Evolutionary conservation across 106 monocot genomes (phyloP).

Genomic region (Acanthochlamys bracteata): DNA sequence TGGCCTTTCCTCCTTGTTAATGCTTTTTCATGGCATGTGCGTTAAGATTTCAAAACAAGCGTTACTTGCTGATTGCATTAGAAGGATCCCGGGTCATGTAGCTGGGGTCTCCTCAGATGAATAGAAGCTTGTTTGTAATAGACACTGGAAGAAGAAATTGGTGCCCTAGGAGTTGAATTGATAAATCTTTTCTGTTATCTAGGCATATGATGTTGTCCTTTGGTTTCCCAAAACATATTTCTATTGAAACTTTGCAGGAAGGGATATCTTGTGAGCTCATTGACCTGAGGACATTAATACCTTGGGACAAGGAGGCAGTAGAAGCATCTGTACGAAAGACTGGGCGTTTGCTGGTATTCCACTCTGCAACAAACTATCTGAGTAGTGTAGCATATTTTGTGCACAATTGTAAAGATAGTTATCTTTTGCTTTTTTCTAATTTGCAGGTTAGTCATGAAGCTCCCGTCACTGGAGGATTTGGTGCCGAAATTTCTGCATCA

Average conservation of each 20-base stretch:
- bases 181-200: too few relatives aligned
- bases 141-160: too few relatives aligned
- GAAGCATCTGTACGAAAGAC: constrained; percentile 93
- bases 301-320: constrained; percentile 91
- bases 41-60: too few relatives aligned
- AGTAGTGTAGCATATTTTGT: background rate
- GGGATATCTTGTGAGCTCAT: constrained; percentile 96
- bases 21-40: too few relatives aligned
- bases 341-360: constrained; percentile 70
- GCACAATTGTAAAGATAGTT: background rate
- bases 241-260: constrained; percentile 38
- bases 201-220: too few relatives aligned
- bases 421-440: background rate
- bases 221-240: too few relatives aligned
- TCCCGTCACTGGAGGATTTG: constrained; percentile 93
- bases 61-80: too few relatives aligned
- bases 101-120: too few relatives aligned
- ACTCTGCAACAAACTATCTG: background rate
- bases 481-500: constrained; percentile 90
- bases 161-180: too few relatives aligned
- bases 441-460: constrained; percentile 97
- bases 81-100: too few relatives aligned
- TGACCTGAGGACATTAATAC: constrained; percentile 78
- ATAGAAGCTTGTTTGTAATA: too few relatives aligned
- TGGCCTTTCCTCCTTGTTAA: too few relatives aligned